Evolutionary conservation across 176 grass and related monocot species (phyloP), one percentile per base, ranked within the genome.

Genomic region (Carex myosuroides): DNA sequence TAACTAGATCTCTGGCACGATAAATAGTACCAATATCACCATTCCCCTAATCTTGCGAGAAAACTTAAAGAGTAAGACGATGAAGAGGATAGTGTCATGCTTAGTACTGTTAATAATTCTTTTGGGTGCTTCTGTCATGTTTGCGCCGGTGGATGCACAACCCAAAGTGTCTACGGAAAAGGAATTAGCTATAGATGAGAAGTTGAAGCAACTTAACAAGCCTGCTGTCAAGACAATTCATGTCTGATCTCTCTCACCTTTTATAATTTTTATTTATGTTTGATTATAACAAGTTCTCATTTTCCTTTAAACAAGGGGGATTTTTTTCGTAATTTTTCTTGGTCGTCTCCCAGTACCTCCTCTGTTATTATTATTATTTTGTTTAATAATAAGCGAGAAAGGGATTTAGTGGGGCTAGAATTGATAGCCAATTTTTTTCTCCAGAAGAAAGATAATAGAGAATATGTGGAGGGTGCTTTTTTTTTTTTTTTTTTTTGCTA

Each of bases 171-270:
- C 67, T 42, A 64, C 11, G 67, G 70, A 79, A 21, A 85, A 59
- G 37, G 84, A 85, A 85, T 30, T 55, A 22, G 14, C 32, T 63
- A 62, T 85, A 63, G 70, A 85, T 29, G 56, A 77, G 68, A 85
- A 85, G 14, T 78, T 85, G 56, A 85, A 85, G 33, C 70, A 63
- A 73, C 20, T 85, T 4, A 85, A 85, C 30, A 85, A 85, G 32
- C 84, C 84, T 85, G 55, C 84, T 46, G 18, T 78, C 18, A 85
- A 85, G 68, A 79, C 54, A 0, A 85, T 85, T 78, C 55, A 78
- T 66, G 84, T 37, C 13, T 60, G 21, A 52, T 60, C 14, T 70
- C 33, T 70, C 13, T 70, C 46, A 48, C 17, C 35, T 70, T 41
- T 70, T 29, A 3, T 26, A 64, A 29, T 24, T 64, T 62, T 29